These are phyloP conservation scores for Persicaria tinctoria DNA, from an alignment of 148 eudicot species.

Conservation along the genomic window DNA sequence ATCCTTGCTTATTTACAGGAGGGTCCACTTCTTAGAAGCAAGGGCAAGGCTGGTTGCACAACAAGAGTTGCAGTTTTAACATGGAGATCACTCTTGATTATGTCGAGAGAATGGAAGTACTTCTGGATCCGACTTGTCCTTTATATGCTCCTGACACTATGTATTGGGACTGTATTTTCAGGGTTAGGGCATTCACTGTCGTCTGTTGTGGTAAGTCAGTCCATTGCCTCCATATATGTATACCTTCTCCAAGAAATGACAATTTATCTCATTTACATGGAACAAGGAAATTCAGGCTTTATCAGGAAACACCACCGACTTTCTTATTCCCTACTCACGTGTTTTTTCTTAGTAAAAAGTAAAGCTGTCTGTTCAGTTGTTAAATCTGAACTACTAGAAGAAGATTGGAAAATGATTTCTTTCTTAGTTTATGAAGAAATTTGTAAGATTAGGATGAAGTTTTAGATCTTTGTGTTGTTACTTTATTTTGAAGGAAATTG, in stretches of 20 bases:
- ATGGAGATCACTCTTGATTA: slow-evolving; percentile 86
- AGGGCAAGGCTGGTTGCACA: slow-evolving; percentile 69
- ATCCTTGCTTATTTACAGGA: slow-evolving; percentile 39
- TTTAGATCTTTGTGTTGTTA: not conserved
- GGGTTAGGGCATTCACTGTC: slow-evolving; percentile 93
- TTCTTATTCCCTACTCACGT: not conserved
- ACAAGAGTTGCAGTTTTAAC: slow-evolving; percentile 78
- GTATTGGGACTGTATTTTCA: slow-evolving; percentile 85
- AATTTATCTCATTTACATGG: not conserved
- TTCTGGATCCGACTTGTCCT: slow-evolving; percentile 94
- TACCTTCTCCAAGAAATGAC: not conserved
- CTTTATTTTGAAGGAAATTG: not conserved
- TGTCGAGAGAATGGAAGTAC: slow-evolving; percentile 99
- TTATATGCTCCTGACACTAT: slow-evolving; percentile 65
- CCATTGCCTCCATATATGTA: not conserved
- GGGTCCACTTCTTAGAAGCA: slow-evolving; percentile 83
- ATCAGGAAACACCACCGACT: not conserved
- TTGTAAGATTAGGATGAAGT: not conserved
- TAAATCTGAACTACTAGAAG: not conserved
- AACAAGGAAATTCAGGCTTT: not conserved
- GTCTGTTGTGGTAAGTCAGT: slow-evolving; percentile 76
- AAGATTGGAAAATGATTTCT: not conserved
- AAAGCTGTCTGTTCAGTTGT: not conserved
- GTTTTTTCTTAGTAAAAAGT: not conserved
- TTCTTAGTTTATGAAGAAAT: not conserved